Evolutionary conservation across 177 flowering plant species (phyloP), one percentile per base, ranked within the genome.

Genomic region (Vitis hybrid): DNA sequence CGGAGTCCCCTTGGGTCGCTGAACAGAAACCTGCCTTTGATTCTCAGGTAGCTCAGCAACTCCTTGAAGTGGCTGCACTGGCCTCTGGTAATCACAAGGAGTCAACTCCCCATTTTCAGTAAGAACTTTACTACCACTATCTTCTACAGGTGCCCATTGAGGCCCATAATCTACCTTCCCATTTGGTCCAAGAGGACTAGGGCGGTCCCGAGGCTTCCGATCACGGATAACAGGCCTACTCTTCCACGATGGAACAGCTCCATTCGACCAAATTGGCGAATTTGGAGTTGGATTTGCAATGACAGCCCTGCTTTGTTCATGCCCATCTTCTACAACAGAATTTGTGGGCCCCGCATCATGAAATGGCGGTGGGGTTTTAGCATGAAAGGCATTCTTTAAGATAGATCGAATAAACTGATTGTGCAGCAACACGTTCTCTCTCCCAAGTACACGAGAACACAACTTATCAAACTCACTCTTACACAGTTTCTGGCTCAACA

Each of bases 361-460:
- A 60, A 65, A 11, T 46, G 85, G 81, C 4, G 97, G 98, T 19
- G 99, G 91, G 35, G 79, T 79, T 75, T 81, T 85, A 11, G 92
- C 87, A 65, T 77, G 80, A 75, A 84, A 84, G 73, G 91, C 97
- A 87, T 96, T 96, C 77, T 81, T 91, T 82, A 96, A 80, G 66
- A 96, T 85, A 5, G 97, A 86, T 5, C 81, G 84, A 24, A 96
- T 87, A 64, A 96, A 79, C 68, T 82, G 92, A 79, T 96, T 96
- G 79, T 96, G 99, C 70, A 96, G 68, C 0, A 85, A 81, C 27
- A 96, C 77, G 73, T 91, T 92, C 72, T 94, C 99, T 70, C 90
- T 83, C 50, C 99, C 99, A 59, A 96, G 75, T 11, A 83, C 71
- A 60, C 84, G 79, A 67, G 30, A 65, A 78, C 98, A 94, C 54